Evolutionary conservation across 1,139 yeast genomes (phyloP).

Genomic region (Arxiozyma slooffiae): DNA sequence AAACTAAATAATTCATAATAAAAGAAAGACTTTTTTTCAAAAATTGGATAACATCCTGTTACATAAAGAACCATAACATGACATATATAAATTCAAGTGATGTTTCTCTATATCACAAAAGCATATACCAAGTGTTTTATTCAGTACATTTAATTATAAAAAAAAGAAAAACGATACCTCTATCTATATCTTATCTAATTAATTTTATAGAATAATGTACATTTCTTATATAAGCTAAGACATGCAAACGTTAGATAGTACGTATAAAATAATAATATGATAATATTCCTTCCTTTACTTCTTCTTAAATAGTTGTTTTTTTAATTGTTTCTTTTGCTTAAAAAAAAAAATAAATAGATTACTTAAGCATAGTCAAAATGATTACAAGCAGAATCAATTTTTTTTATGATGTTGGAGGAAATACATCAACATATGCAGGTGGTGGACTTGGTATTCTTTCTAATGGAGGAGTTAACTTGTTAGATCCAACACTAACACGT

Average conservation of each 20-base stretch:
- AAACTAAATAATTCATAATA: neutral
- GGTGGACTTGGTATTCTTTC: conserved; percentile 1
- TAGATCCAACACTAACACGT: neutral
- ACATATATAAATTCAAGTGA: too few relatives aligned
- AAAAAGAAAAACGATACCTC: too few relatives aligned
- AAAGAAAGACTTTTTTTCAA: too few relatives aligned
- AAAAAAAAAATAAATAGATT: too few relatives aligned
- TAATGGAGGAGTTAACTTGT: neutral
- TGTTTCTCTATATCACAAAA: too few relatives aligned
- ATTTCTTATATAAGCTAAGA: too few relatives aligned
- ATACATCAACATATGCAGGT: conserved; percentile 1
- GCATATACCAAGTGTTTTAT: neutral
- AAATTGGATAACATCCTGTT: neutral
- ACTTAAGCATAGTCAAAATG: too few relatives aligned
- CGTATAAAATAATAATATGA: neutral
- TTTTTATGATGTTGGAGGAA: neutral
- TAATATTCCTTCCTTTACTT: neutral
- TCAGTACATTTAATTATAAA: too few relatives aligned
- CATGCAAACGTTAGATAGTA: neutral
- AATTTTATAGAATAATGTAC: too few relatives aligned
- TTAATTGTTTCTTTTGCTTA: neutral
- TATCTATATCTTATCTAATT: too few relatives aligned
- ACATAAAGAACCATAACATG: neutral
- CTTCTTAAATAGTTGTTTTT: neutral
- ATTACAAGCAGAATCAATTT: too few relatives aligned